Conservation (phyloP, 768 basidiomycete species). For the Kwoniella pini region DNA sequence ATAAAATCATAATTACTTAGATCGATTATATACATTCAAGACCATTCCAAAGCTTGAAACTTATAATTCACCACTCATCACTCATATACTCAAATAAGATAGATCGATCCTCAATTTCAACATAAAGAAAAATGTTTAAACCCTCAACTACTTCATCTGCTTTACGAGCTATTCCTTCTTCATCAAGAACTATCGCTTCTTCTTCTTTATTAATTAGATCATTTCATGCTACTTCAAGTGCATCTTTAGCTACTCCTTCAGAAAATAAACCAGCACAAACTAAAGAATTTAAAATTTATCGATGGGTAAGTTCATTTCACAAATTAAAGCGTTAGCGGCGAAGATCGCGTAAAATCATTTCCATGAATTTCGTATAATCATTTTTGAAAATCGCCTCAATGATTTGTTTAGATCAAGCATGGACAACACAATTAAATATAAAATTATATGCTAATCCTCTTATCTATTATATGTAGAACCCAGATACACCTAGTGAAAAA, state of each 20-base stretch:
- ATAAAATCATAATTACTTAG: no score
- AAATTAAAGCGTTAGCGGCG: not conserved
- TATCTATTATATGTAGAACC: conserved; percentile 64
- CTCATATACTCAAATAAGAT: conserved; percentile 1
- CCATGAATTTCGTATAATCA: conserved; percentile 9
- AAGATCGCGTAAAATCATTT: not conserved
- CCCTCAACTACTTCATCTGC: conserved; percentile 18
- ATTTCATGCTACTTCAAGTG: conserved; percentile 28
- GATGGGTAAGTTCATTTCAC: conserved; percentile 79
- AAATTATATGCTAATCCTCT: no score
- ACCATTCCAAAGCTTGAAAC: no score
- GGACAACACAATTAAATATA: no score
- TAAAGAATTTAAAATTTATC: conserved; percentile 98
- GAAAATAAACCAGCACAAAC: conserved; percentile 53
- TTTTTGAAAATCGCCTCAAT: not conserved
- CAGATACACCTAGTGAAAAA: conserved; percentile 88
- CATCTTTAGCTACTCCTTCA: conserved; percentile 28
- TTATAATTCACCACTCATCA: conserved; percentile 8
- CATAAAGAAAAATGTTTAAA: conserved; percentile 14
- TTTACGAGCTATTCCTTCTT: conserved; percentile 19
- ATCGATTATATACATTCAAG: no score
- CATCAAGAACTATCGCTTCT: conserved; percentile 16
- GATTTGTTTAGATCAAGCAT: no score
- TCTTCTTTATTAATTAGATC: conserved; percentile 6
- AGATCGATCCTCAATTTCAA: not conserved